Base-by-base conservation (phyloP, 2,329 filamentous ascomycete genomes). In the Pseudopithomyces maydicus region DNA sequence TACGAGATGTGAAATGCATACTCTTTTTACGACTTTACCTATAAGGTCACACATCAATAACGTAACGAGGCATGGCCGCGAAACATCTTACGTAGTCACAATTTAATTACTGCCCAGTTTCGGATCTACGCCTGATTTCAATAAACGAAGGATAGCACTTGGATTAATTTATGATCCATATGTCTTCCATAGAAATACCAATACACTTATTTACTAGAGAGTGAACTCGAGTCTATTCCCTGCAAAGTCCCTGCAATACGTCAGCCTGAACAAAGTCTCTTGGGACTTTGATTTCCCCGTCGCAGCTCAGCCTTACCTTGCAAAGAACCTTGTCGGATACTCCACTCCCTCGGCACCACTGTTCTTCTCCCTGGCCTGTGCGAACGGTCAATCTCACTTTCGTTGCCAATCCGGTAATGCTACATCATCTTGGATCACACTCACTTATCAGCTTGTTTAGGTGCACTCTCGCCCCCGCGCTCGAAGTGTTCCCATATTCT, bases 261-360 rank as follows among this genome's bases (percentile, higher is more conserved):
- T 47, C 20, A 47, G 44, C n/a, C 2, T 11, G 7, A 10, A 19
- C 4, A 12, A 14, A 10, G 14, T 3, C 2, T 23, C 44, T 17
- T 29, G 26, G 26, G 26, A 29, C 26, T 15, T 20, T 6, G 10
- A 12, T n/a, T 29, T 7, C 32, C 35, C 26, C 26, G 2, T 26
- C 29, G 20, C 29, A 15, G 7, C n/a, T 10, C 11, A 15, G 17
- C 33, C 44, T 4, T 35, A 47, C 44, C 44, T 79, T 0, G 84
- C 85, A 69, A 89, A 89, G 70, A 89, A 89, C 14, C 86, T 77
- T 35, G 74, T 77, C 0, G 86, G 85, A 64, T 86, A 88, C 68
- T 88, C 86, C 1, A 81, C 80, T 0, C 84, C 85, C 64, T 84
- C 76, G 0, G 77, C 72, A 12, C 64, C 64, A 48, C 66, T 68